Evolutionary conservation across 1,284 basidiomycete genomes (phyloP).

Genomic region (Ustilago nuda): DNA sequence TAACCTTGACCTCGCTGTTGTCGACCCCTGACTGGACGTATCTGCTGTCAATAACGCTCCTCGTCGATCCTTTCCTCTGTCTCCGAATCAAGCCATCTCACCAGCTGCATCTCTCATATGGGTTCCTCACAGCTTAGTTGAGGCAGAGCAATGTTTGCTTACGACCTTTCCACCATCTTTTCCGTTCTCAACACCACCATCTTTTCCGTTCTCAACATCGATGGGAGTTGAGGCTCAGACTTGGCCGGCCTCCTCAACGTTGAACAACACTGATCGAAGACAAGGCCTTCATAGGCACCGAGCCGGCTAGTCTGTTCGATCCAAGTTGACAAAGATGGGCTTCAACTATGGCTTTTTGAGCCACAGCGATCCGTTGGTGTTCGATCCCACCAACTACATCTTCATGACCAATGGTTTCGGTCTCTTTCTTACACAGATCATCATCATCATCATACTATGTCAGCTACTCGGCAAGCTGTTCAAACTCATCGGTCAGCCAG

Average conservation of each 20-base stretch:
- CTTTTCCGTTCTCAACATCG: not conserved
- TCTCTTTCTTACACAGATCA: conserved; percentile 49
- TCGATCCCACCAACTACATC: conserved; percentile 42
- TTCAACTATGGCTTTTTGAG: conserved; percentile 49
- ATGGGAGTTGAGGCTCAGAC: not conserved
- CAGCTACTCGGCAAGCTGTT: conserved; percentile 46
- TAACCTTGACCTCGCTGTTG: not conserved
- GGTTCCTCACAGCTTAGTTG: not conserved
- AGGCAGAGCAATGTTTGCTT: not conserved
- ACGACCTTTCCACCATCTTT: not conserved
- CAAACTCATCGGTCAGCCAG: conserved; percentile 47
- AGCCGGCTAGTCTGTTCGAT: not conserved
- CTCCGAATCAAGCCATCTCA: not conserved
- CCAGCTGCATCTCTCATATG: not conserved
- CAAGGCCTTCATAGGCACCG: not conserved
- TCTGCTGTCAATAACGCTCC: conserved; percentile 3
- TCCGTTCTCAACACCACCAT: not conserved
- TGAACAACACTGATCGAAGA: not conserved
- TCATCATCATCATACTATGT: conserved; percentile 56
- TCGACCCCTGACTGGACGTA: not conserved
- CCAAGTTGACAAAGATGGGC: not conserved
- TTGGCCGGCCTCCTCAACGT: not conserved
- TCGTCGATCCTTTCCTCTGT: not conserved
- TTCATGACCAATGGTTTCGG: conserved; percentile 53
- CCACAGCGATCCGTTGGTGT: conserved; percentile 46